Percentiles rank a stretch among this genome's conserved stretches.
Conservation (phyloP, 371 early-diverging fungal species). For the Rhizopus sp. region DNA sequence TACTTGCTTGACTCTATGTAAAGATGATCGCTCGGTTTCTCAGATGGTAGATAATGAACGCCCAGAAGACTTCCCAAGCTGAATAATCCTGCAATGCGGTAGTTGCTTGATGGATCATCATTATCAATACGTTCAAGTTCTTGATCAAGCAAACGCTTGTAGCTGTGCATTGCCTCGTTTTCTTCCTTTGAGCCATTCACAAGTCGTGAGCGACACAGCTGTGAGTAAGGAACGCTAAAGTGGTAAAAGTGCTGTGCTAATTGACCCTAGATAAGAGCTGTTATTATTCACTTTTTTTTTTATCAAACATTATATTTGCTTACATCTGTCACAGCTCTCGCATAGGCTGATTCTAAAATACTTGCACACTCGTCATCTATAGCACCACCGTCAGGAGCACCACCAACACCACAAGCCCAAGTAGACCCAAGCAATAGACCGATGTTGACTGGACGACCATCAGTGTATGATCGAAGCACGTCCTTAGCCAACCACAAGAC, state of each 20-base stretch:
- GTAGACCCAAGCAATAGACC: slow-evolving; percentile 35
- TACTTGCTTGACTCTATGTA: slow-evolving; percentile 26
- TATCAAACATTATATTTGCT: not conserved
- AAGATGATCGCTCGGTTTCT: slow-evolving; percentile 10
- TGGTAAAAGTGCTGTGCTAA: slow-evolving; percentile 37
- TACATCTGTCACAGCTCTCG: slow-evolving; percentile 30
- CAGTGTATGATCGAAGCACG: slow-evolving; percentile 19
- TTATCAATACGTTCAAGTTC: slow-evolving; percentile 24
- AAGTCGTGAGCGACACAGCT: slow-evolving; percentile 26
- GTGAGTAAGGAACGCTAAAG: slow-evolving; percentile 30
- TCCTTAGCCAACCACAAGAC: slow-evolving; percentile 26
- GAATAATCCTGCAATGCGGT: slow-evolving; percentile 32
- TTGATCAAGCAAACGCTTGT: not conserved
- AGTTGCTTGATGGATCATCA: slow-evolving; percentile 28
- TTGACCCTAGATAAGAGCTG: slow-evolving; percentile 5
- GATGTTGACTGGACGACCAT: slow-evolving; percentile 18
- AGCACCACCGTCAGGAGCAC: slow-evolving; percentile 9
- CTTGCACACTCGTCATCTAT: slow-evolving; percentile 20
- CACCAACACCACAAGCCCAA: slow-evolving; percentile 37
- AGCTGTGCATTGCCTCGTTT: slow-evolving; percentile 8
- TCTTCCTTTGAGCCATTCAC: slow-evolving; percentile 3
- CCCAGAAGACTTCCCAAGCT: slow-evolving; percentile 32
- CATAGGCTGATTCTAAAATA: slow-evolving; percentile 24
- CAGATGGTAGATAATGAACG: slow-evolving; percentile 27
- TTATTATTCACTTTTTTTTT: not conserved